phyloP scores from a whole-genome alignment of 164 flowering plant species.

The Akebia trifoliata region DNA sequence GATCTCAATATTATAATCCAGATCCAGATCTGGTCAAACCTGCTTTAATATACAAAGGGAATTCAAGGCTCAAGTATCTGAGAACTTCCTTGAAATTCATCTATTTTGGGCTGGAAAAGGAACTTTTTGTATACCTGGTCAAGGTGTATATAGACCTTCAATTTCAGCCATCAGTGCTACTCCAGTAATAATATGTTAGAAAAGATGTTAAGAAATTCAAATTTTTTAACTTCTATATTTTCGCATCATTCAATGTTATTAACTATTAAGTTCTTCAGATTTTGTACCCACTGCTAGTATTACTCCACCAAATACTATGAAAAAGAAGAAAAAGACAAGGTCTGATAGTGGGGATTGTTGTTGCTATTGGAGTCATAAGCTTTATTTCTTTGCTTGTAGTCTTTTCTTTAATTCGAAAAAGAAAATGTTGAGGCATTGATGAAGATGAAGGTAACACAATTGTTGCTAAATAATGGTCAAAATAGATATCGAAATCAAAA shows the following conservation, averaged over 20 bases:
- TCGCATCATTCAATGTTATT: neutral
- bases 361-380: slow-evolving; percentile 36
- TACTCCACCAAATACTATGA: slow-evolving; percentile 34
- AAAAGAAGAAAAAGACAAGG: slow-evolving; percentile 46
- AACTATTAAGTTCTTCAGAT: slow-evolving; percentile 33
- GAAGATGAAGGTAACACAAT: slow-evolving; percentile 46
- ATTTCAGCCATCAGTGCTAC: slow-evolving; percentile 80
- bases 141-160: slow-evolving; percentile 74
- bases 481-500: too few species aligned
- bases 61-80: slow-evolving; percentile 41
- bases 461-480: neutral
- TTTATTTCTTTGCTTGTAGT: slow-evolving; percentile 23
- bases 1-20: too few species aligned
- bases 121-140: slow-evolving; percentile 73
- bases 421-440: slow-evolving; percentile 18
- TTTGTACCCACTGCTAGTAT: slow-evolving; percentile 56
- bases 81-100: slow-evolving; percentile 74
- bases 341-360: slow-evolving; percentile 49
- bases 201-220: too few species aligned
- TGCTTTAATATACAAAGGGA: too few species aligned
- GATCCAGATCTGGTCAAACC: too few species aligned
- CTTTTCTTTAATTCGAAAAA: slow-evolving; percentile 30
- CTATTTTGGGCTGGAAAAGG: slow-evolving; percentile 98
- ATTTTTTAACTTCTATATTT: neutral
- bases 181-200: slow-evolving; percentile 43